Evolutionary conservation across 2,329 filamentous ascomycete genomes (phyloP), one percentile per base, ranked within the genome.

Genomic region (Alternaria triticina): DNA sequence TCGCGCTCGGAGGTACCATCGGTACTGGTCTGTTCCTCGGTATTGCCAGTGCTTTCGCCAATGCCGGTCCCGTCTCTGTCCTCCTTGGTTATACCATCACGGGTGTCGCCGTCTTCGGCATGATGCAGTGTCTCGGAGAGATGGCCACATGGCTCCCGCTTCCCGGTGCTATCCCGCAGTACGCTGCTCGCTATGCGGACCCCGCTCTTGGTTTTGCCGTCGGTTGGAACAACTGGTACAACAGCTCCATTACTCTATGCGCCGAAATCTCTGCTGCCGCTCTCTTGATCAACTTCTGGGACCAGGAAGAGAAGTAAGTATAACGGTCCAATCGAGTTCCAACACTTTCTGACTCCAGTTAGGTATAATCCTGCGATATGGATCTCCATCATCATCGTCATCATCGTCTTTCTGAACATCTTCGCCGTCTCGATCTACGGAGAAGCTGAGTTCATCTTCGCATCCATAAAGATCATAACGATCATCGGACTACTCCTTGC

Each of bases 1-100:
- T 89, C 70, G 87, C 86, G 13, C 81, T 89, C 13, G 86, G 86
- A 58, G 86, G 86, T 61, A 86, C 86, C 5, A 88, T 88, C 40
- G 70, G 76, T 58, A 78, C 76, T 17, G 76, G 75, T 72, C 71
- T 78, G 9, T 78, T 78, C 66, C 70, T 78, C 23, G 74, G 75
- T 73, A 78, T 78, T 47, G 75, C 73, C 13, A 69, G 28, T 51
- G 75, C 76, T 20, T 78, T 79, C 55, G 72, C 76, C 49, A 65
- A 72, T 44, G 71, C 75, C 45, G 77, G 77, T 40, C 77, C 77
- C 44, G 67, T 78, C 49, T 77, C 76, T 52, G 76, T 79, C 43
- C 70, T 79, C n/a, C 74, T 79, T 17, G 76, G 77, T 57, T 79
- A 79, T 58, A 67, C 73, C 15, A 66, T 79, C 59, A 79, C 76